A percentile compares a stretch with the other conserved stretches of the same genome.
phyloP scores from a whole-genome alignment of 345 rosid genomes.

The Viola odorata region DNA sequence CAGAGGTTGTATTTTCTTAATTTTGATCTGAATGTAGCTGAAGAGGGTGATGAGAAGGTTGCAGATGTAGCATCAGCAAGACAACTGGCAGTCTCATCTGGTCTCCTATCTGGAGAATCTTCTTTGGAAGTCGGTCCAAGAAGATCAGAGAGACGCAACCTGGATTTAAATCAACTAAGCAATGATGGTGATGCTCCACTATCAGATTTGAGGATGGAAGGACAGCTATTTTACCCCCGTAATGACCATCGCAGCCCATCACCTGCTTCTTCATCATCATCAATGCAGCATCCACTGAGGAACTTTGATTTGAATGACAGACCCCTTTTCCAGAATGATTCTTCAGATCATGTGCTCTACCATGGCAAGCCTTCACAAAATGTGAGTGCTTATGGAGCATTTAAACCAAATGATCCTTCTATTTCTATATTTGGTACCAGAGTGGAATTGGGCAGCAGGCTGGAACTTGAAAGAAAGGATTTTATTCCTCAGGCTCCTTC shows the following conservation, averaged over 20 bases:
- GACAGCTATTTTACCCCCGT: constrained; percentile 37
- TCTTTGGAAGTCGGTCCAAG: constrained; percentile 50
- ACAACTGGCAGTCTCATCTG: constrained; percentile 46
- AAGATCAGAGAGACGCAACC: constrained; percentile 54
- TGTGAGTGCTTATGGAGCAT: constrained; percentile 32
- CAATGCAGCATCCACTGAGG: constrained; percentile 56
- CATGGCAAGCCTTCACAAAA: constrained; percentile 31
- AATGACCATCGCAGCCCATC: constrained; percentile 65
- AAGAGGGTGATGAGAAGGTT: constrained; percentile 63
- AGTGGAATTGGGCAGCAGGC: constrained; percentile 32
- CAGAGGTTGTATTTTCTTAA: constrained; percentile 45
- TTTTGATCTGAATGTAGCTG: constrained; percentile 82
- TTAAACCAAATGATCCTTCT: constrained; percentile 48
- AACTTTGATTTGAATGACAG: constrained; percentile 89
- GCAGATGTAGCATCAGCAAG: constrained; percentile 38
- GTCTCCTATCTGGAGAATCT: constrained; percentile 52
- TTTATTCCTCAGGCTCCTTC: constrained; percentile 37
- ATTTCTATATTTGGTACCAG: constrained; percentile 70
- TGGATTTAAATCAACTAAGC: constrained; percentile 71
- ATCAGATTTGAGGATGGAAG: constrained; percentile 45
- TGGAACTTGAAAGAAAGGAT: constrained; percentile 48
- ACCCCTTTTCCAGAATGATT: constrained; percentile 44
- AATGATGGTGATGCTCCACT: constrained; percentile 59
- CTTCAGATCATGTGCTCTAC: constrained; percentile 45
- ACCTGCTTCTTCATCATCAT: constrained; percentile 71